A percentile compares a stretch with the other conserved stretches of the same genome.
phyloP scores from a whole-genome alignment of 2,329 filamentous ascomycete genomes.

The Ascochyta viciae-villosae region DNA sequence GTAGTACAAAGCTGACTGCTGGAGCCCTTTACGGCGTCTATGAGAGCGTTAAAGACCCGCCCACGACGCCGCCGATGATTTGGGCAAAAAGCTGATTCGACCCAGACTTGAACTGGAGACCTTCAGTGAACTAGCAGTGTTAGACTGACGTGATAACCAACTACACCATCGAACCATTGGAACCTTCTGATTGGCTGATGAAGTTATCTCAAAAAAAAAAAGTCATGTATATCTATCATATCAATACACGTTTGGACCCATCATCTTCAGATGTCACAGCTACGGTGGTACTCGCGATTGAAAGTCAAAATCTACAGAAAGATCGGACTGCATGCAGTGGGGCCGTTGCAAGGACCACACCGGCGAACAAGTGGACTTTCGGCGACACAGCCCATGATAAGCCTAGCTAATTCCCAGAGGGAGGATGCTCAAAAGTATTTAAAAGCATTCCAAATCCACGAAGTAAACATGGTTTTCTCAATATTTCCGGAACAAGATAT shows the following conservation, averaged over 20 bases:
- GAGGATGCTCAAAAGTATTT: too few relatives aligned
- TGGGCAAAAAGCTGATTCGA: slow-evolving; percentile 15
- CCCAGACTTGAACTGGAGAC: slow-evolving; percentile 30
- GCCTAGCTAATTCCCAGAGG: too few relatives aligned
- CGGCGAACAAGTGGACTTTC: neutral
- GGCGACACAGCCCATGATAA: neutral
- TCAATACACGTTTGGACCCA: too few relatives aligned
- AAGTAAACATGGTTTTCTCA: neutral
- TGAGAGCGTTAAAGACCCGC: neutral
- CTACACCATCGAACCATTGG: slow-evolving; percentile 47
- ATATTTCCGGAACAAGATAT: neutral
- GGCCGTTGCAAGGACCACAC: neutral
- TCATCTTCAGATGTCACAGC: too few relatives aligned
- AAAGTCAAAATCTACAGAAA: neutral
- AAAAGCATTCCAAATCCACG: too few relatives aligned
- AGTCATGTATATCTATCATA: too few relatives aligned
- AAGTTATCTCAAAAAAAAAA: too few relatives aligned
- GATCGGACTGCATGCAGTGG: neutral
- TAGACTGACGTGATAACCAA: slow-evolving; percentile 57
- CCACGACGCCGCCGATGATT: neutral
- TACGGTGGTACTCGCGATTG: too few relatives aligned
- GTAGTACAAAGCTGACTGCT: neutral
- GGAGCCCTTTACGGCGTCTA: neutral
- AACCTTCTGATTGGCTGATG: neutral
- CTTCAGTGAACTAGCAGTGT: slow-evolving; percentile 35